Conservation (phyloP, 2,329 filamentous ascomycete species). For the Cladosporium halotolerans region DNA sequence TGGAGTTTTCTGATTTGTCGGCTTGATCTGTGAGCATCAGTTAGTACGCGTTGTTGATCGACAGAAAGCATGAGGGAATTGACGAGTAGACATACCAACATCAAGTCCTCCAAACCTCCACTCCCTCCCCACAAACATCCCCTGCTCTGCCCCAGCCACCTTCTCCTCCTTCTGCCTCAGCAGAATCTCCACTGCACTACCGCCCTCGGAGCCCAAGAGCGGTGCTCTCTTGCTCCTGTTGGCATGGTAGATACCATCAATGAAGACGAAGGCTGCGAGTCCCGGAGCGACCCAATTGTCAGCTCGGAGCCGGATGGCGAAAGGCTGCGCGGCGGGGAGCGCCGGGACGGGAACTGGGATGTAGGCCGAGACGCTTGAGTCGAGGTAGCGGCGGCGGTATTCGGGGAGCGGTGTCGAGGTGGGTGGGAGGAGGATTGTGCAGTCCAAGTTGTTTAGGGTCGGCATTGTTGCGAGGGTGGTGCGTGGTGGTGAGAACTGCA, state of each 20-base stretch:
- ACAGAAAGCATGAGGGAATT: no score
- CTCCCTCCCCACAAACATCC: slow-evolving; percentile 44
- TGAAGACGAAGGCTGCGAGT: slow-evolving; percentile 50
- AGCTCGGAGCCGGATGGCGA: slow-evolving; percentile 45
- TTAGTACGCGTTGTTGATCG: background rate
- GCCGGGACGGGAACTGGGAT: slow-evolving; percentile 42
- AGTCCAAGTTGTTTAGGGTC: slow-evolving; percentile 46
- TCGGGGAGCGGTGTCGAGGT: slow-evolving; percentile 42
- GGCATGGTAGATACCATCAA: slow-evolving; percentile 53
- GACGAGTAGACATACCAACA: slow-evolving; percentile 33
- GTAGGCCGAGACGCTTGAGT: slow-evolving; percentile 48
- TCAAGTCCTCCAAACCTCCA: slow-evolving; percentile 50
- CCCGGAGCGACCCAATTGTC: slow-evolving; percentile 48
- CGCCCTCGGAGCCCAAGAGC: background rate
- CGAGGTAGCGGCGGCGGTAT: slow-evolving; percentile 44
- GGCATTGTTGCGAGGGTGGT: slow-evolving; percentile 41
- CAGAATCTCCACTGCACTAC: slow-evolving; percentile 28
- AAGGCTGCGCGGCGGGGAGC: slow-evolving; percentile 21
- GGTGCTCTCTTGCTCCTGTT: slow-evolving; percentile 44
- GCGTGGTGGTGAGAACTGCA: background rate
- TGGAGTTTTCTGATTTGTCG: slow-evolving; percentile 30
- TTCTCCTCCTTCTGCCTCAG: slow-evolving; percentile 51
- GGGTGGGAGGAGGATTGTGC: slow-evolving; percentile 45
- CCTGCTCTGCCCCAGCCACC: slow-evolving; percentile 34
- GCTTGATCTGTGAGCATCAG: slow-evolving; percentile 28